Base-by-base conservation (phyloP, 2,329 filamentous ascomycete species). In the Penicillium freii region DNA sequence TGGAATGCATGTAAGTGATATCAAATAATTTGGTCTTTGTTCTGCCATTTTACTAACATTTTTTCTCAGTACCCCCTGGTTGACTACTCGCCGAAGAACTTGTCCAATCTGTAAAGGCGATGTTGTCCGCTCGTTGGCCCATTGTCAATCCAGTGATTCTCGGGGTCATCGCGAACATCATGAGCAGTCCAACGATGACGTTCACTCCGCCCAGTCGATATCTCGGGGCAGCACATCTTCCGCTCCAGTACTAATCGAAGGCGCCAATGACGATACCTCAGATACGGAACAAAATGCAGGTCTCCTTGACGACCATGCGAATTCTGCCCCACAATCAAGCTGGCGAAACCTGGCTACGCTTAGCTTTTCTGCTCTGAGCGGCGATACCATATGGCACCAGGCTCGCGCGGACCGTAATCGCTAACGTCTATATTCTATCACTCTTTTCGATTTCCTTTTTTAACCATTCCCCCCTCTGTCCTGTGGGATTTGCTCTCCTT, bases 21-120 rank as follows among this genome's bases (percentile, higher is more conserved):
- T 33, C 0, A 19, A 48, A 50, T 45, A 36, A 40, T 54, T 46
- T 8, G 3, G 46, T 21, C 43, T 27, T 49, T 5, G 19, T 31
- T 34, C 27, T 23, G 23, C 42, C 7, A 52, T 38, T 63, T 62
- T 57, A 67, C 69, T 69, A 60, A 65, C 23, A 29, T 13, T 36
- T 23, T 38, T 29, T 34, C 21, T 27, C 62, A 96, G 92, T 71
- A 97, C 94, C 5, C 94, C 94, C 2, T 99, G 94, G 94, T 81
- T 99, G 51, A 97, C 93, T 0, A 97, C 92, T 17, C 87, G 93
- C 48, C 89, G 94, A 62, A 88, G 94, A 62, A 99, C 94, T n/a
- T 99, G 94, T 69, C 94, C 94, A 0, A 97, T 99, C 59, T 99
- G 94, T 79, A 99, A 99, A 78, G 92, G 92, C 48, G 94, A 99